Evolutionary conservation across 2,329 filamentous ascomycete genomes (phyloP).

Genomic region (Pseudonectria foliicola): DNA sequence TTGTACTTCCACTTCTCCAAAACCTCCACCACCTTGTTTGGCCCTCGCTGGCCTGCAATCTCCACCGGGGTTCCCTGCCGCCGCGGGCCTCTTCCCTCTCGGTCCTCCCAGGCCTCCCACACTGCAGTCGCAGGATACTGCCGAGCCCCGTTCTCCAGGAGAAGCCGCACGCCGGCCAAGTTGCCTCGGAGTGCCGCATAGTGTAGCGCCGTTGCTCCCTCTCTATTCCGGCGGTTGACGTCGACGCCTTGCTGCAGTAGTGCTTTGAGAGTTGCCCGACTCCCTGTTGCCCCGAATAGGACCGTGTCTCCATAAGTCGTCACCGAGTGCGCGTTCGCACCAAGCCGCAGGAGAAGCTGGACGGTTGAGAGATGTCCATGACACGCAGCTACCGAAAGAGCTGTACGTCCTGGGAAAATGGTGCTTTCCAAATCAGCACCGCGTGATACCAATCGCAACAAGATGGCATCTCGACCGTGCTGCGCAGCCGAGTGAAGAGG

Average conservation of each 20-base stretch:
- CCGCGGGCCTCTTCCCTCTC: slow-evolving; percentile 16
- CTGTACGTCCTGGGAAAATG: slow-evolving; percentile 21
- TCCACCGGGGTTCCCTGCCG: slow-evolving; percentile 22
- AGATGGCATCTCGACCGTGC: slow-evolving; percentile 19
- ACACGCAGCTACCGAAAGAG: slow-evolving; percentile 17
- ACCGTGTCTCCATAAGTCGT: slow-evolving; percentile 21
- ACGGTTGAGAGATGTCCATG: slow-evolving; percentile 22
- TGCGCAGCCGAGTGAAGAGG: slow-evolving; percentile 21
- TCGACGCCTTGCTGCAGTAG: slow-evolving; percentile 19
- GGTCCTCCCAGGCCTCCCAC: slow-evolving; percentile 22
- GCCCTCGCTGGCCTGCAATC: slow-evolving; percentile 20
- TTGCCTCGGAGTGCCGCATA: slow-evolving; percentile 21
- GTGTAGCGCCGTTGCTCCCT: slow-evolving; percentile 21
- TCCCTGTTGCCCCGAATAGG: slow-evolving; percentile 20
- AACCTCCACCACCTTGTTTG: slow-evolving; percentile 20
- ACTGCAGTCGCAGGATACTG: slow-evolving; percentile 21
- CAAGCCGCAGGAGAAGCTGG: slow-evolving; percentile 18
- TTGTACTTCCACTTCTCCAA: slow-evolving; percentile 22
- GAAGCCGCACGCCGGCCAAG: slow-evolving; percentile 14
- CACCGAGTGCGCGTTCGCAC: slow-evolving; percentile 17
- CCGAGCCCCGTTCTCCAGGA: slow-evolving; percentile 19
- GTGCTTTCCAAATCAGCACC: slow-evolving; percentile 20
- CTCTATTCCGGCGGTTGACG: slow-evolving; percentile 21
- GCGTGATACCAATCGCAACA: slow-evolving; percentile 17
- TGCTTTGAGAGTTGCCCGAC: slow-evolving; percentile 18